These are phyloP conservation scores for Phytophthora megakarya DNA, from an alignment of 352 stramenopile species.

Conservation along the genomic window DNA sequence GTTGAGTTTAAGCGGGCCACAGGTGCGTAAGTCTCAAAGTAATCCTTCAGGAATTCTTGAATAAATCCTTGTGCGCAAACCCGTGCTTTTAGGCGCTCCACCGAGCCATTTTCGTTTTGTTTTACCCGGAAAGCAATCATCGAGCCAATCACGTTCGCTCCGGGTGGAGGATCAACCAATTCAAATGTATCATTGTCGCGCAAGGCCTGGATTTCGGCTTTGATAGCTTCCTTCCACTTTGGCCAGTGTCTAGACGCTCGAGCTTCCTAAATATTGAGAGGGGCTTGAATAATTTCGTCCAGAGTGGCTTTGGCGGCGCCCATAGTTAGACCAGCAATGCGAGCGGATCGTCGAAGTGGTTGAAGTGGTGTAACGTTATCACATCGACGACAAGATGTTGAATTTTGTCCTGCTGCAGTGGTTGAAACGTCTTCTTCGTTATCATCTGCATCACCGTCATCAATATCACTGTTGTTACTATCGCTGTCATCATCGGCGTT, in stretches of 20 bases:
- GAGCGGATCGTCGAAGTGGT: not conserved
- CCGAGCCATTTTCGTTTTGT: not conserved
- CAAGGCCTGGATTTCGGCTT: conserved; percentile 2
- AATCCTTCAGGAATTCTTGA: conserved; percentile 21
- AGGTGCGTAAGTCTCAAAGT: conserved; percentile 16
- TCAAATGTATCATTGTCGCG: conserved; percentile 16
- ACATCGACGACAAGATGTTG: no score
- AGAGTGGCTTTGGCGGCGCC: not conserved
- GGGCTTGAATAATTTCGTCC: not conserved
- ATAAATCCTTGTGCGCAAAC: conserved; percentile 21
- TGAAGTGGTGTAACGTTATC: no score
- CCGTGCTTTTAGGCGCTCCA: conserved; percentile 24
- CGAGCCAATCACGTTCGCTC: not conserved
- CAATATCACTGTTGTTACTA: no score
- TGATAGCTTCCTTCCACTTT: conserved; percentile 8
- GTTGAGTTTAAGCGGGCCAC: conserved; percentile 24
- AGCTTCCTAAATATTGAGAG: not conserved
- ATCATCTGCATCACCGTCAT: no score
- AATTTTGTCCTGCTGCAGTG: no score
- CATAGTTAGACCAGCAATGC: not conserved
- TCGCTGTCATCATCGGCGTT: no score
- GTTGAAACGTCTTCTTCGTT: no score
- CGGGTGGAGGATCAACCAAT: conserved; percentile 4
- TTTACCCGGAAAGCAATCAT: conserved; percentile 15
- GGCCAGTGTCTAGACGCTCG: not conserved